Evolutionary conservation across 495 filamentous ascomycete species (phyloP).

Genomic region (Aspergillus hancockii): DNA sequence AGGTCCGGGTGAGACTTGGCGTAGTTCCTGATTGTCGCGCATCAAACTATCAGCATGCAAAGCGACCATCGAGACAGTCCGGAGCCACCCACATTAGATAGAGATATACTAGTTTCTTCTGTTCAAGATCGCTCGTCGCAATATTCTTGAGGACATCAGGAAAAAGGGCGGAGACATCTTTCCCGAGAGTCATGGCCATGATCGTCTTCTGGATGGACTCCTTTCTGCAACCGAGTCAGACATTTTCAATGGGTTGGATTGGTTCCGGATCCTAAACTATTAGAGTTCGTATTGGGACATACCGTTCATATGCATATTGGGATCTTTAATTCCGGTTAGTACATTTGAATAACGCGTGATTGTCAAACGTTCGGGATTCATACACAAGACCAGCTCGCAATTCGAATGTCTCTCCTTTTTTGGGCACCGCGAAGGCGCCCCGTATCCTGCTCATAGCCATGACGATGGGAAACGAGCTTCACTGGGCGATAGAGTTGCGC

Average conservation of each 20-base stretch:
- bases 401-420: slow-evolving; percentile 98
- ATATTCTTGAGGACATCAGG: slow-evolving; percentile 99
- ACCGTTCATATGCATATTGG: slow-evolving; percentile 97
- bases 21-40: slow-evolving; percentile 74
- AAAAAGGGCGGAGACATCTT: slow-evolving; percentile 96
- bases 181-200: slow-evolving; percentile 98
- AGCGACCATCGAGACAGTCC: not conserved
- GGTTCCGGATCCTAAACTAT: too few relatives aligned
- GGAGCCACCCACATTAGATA: slow-evolving; percentile 80
- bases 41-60: slow-evolving; percentile 15
- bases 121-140: slow-evolving; percentile 89
- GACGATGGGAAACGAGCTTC: slow-evolving; percentile 35
- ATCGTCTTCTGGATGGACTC: slow-evolving; percentile 99
- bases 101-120: slow-evolving; percentile 99
- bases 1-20: slow-evolving; percentile 99
- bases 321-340: slow-evolving; percentile 54
- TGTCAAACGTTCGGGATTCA: slow-evolving; percentile 27
- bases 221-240: slow-evolving; percentile 61
- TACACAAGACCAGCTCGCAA: slow-evolving; percentile 91
- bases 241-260: slow-evolving; percentile 8
- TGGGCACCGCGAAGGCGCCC: slow-evolving; percentile 86
- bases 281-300: slow-evolving; percentile 23
- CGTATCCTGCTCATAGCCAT: slow-evolving; percentile 97
- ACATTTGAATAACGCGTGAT: slow-evolving; percentile 10
- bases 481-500: slow-evolving; percentile 51